These are phyloP conservation scores for Phytophthora hibernalis DNA, from an alignment of 352 stramenopile genomes.

Conservation along the genomic window DNA sequence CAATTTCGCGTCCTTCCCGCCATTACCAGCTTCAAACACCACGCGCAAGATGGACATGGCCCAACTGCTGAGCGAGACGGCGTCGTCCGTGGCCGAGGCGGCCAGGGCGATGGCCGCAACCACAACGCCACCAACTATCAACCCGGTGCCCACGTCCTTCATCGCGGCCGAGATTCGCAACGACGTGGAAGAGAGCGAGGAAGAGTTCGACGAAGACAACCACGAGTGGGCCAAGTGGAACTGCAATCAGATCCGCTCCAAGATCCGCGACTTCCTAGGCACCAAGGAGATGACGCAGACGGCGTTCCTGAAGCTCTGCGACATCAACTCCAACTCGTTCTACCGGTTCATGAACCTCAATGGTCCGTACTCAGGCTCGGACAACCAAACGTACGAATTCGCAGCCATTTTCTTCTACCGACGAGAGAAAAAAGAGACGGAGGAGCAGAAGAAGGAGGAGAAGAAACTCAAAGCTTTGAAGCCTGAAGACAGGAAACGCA, in stretches of 20 bases:
- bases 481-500: constrained; percentile 30
- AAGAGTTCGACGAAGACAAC: constrained; percentile 35
- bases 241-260: constrained; percentile 54
- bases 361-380: constrained; percentile 39
- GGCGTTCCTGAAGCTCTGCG: constrained; percentile 44
- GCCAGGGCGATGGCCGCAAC: neutral
- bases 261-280: constrained; percentile 58
- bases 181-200: constrained; percentile 19
- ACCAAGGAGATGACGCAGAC: constrained; percentile 63
- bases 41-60: constrained; percentile 17
- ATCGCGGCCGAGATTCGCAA: neutral
- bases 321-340: constrained; percentile 61
- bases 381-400: constrained; percentile 53
- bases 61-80: constrained; percentile 18
- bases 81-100: constrained; percentile 22
- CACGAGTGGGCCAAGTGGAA: constrained; percentile 39
- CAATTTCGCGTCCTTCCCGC: constrained; percentile 1
- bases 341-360: constrained; percentile 64
- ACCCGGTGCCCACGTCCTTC: neutral
- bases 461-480: constrained; percentile 21
- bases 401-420: constrained; percentile 54
- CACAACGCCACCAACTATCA: neutral
- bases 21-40: neutral
- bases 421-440: constrained; percentile 37
- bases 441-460: constrained; percentile 26